Percentiles rank a stretch among this genome's conserved stretches.
Evolutionary conservation across 2,329 filamentous ascomycete genomes (phyloP).

Genomic region (Knufia petricola): DNA sequence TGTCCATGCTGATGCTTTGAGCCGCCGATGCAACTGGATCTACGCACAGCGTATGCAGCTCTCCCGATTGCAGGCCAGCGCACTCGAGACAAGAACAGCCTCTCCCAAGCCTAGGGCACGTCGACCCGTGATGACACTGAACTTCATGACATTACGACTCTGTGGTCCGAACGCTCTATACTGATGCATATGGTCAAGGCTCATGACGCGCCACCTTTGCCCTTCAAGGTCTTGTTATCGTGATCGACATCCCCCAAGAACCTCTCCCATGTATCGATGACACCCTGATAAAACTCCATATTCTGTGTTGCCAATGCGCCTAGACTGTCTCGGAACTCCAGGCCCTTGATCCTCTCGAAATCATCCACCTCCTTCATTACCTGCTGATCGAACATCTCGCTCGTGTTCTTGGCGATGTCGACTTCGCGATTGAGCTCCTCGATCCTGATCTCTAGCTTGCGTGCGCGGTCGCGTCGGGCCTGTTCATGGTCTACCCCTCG

Average conservation of each 20-base stretch:
- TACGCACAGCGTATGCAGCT: neutral
- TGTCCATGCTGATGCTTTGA: too few relatives aligned
- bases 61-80: too few relatives aligned
- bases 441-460: slow-evolving; percentile 86
- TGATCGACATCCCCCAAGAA: slow-evolving; percentile 85
- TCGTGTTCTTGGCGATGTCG: slow-evolving; percentile 74
- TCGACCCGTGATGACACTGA: neutral
- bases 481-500: slow-evolving; percentile 95
- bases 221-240: slow-evolving; percentile 32
- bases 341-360: slow-evolving; percentile 92
- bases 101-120: too few relatives aligned
- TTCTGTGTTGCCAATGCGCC: slow-evolving; percentile 76
- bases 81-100: too few relatives aligned
- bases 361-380: slow-evolving; percentile 86
- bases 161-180: neutral
- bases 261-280: slow-evolving; percentile 74
- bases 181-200: neutral
- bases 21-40: too few relatives aligned
- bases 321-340: slow-evolving; percentile 82
- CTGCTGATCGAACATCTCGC: slow-evolving; percentile 91
- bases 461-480: slow-evolving; percentile 70
- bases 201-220: slow-evolving; percentile 5
- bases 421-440: slow-evolving; percentile 85
- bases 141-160: neutral
- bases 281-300: slow-evolving; percentile 72